Evolutionary conservation across 2,329 filamentous ascomycete species (phyloP), one percentile per base, ranked within the genome.

Genomic region (Trichoderma aggressivum): DNA sequence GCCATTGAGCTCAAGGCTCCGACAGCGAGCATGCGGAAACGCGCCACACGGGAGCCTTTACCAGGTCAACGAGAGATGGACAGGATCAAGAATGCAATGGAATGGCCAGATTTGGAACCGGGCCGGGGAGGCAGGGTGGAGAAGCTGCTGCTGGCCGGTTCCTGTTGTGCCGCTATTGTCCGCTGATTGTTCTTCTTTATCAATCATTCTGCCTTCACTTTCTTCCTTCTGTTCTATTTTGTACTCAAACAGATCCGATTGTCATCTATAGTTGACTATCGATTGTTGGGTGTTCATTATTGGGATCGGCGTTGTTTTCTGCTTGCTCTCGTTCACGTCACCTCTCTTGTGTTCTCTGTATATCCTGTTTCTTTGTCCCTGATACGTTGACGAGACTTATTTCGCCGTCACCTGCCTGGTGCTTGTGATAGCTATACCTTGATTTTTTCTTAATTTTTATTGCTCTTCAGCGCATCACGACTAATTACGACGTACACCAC

Each of bases 151-250:
- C 53, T 55, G 70, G 68, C 60, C 53, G 28, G 36, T 53, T 28
- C 14, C 32, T 30, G 26, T 16, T 21, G 34, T 32, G 50, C 63
- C 47, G 55, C 43, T 70, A 70, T 70, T 72, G 74, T 73, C 61
- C 60, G 58, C 60, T 63, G 69, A 73, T 73, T 74, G 66, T 74
- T 66, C 30, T 58, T 72, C 36, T 64, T 62, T 58, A 60, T 70
- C 66, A 70, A 55, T 66, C 50, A 32, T 53, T 30, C 26, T 30
- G 16, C 21, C 61, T 68, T 53, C 55, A 58, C 62, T 65, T 58
- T 70, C 28, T 47, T 39, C 26, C 24, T 47, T 62, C 47, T 56
- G 11, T 21, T 56, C 28, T 34, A 18, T 28, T 56, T 16, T 36
- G 21, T 10, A 21, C 26, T 34, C 7, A 12, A 50, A 32, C 36